Evolutionary conservation across 2,329 filamentous ascomycete species (phyloP), one percentile per base, ranked within the genome.

Genomic region (Fusarium sp.): DNA sequence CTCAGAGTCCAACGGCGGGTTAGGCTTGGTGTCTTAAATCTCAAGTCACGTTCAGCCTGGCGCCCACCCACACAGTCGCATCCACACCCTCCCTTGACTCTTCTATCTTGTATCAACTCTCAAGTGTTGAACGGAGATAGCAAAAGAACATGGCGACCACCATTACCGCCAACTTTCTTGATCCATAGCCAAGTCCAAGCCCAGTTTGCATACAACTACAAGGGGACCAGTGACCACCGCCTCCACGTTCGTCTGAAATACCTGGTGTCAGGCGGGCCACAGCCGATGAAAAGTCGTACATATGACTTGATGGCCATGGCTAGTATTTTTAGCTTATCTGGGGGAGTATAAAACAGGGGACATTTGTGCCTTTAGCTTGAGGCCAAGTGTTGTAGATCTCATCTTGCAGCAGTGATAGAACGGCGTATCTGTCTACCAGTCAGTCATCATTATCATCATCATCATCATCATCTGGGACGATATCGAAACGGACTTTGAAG

Each of bases 41-140:
- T 65, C 67, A 59, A 79, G 79, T 80, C 79, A 80, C 79, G 79
- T 73, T 80, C 70, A 73, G 69, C 66, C 63, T 69, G 67, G 67
- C 60, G 60, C 66, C 65, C 75, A 70, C 73, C 71, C 69, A 71
- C 65, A 67, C 44, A 60, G 31, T 47, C 66, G 34, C 57, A 60
- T 55, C 39, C 70, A 69, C 70, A 69, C 67, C 57, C 67, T 70
- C 44, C 50, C 49, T 65, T 45, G 33, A 33, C 70, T 69, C 62
- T 65, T 59, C 40, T 57, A 56, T 55, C 46, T 60, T 54, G 39
- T 45, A 47, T 59, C 40, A 67, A 52, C 47, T 56, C 52, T 51
- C 39, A 36, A 53, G 50, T 57, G 22, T 45, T 54, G 51, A 52
- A 52, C 60, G 40, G 47, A 65, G 59, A 72, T 62, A 59, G 60